phyloP scores from a whole-genome alignment of 2,329 filamentous ascomycete genomes.

The Pseudogymnoascus sp. region DNA sequence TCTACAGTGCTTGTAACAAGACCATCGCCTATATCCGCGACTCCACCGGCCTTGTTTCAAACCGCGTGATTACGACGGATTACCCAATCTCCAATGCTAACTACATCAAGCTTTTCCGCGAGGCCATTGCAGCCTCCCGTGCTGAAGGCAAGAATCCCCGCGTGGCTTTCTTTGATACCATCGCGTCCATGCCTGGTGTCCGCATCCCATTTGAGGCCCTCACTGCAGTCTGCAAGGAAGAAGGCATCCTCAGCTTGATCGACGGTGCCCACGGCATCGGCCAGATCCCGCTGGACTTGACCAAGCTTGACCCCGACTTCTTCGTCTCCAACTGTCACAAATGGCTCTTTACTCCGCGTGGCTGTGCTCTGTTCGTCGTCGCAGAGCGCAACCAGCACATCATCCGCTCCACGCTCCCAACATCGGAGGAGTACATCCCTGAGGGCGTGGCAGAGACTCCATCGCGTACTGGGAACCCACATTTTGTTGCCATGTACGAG shows the following conservation, averaged over 20 bases:
- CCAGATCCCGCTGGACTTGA: slow-evolving; percentile 64
- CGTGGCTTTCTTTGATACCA: slow-evolving; percentile 69
- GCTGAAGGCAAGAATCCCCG: slow-evolving; percentile 53
- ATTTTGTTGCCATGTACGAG: slow-evolving; percentile 67
- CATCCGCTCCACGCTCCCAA: slow-evolving; percentile 67
- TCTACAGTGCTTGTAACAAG: slow-evolving; percentile 72
- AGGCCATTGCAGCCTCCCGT: slow-evolving; percentile 45
- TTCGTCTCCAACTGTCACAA: slow-evolving; percentile 84
- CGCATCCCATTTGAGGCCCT: slow-evolving; percentile 70
- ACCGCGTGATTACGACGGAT: slow-evolving; percentile 48
- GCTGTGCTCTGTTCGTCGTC: slow-evolving; percentile 74
- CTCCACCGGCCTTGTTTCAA: slow-evolving; percentile 28
- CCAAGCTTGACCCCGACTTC: slow-evolving; percentile 67
- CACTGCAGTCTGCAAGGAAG: slow-evolving; percentile 53
- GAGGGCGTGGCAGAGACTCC: slow-evolving; percentile 15
- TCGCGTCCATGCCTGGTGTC: slow-evolving; percentile 71
- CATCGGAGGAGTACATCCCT: slow-evolving; percentile 68
- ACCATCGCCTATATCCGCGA: slow-evolving; percentile 55
- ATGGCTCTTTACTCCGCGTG: slow-evolving; percentile 77
- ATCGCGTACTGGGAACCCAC: slow-evolving; percentile 35
- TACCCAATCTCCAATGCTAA: slow-evolving; percentile 66
- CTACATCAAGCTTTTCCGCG: slow-evolving; percentile 53
- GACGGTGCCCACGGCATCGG: slow-evolving; percentile 84
- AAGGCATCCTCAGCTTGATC: slow-evolving; percentile 62
- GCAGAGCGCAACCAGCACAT: slow-evolving; percentile 66